These are phyloP conservation scores for Akanthomyces lecanii DNA, from an alignment of 2,329 filamentous ascomycete genomes.

Conservation along the genomic window DNA sequence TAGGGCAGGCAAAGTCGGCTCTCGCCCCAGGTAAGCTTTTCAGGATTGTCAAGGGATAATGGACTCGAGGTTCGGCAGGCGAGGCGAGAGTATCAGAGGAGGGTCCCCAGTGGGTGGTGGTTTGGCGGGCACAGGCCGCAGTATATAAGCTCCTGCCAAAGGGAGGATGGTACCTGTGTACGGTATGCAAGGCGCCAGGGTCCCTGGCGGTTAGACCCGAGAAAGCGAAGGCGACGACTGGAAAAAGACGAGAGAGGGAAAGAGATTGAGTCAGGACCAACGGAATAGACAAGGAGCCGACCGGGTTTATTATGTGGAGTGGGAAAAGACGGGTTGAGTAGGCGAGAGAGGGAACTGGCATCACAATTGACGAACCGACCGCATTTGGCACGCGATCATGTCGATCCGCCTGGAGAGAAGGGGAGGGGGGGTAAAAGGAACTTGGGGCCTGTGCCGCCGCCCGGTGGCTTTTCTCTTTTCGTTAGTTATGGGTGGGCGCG, in stretches of 20 bases:
- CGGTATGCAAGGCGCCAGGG: no score
- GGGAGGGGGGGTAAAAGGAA: no score
- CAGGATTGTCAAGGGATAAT: background rate
- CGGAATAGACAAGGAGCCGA: background rate
- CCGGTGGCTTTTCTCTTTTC: no score
- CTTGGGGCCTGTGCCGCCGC: no score
- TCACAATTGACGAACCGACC: background rate
- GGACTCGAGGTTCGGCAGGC: background rate
- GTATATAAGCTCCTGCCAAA: background rate
- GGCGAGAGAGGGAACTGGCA: background rate
- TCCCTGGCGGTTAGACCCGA: background rate
- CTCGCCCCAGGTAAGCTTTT: background rate
- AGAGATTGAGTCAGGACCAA: background rate
- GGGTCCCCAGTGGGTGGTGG: background rate
- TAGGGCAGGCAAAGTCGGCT: background rate
- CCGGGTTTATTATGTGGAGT: background rate
- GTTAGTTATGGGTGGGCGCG: no score
- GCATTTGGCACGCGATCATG: conserved; percentile 19
- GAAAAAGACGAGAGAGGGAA: background rate
- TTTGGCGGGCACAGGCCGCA: background rate
- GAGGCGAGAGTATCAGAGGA: conserved; percentile 4
- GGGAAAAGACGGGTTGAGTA: no score
- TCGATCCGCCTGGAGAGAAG: conserved; percentile 3
- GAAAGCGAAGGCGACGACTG: background rate
- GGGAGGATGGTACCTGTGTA: background rate